Base-by-base conservation (phyloP, 495 filamentous ascomycete genomes). In the Aspergillus taichungensis region DNA sequence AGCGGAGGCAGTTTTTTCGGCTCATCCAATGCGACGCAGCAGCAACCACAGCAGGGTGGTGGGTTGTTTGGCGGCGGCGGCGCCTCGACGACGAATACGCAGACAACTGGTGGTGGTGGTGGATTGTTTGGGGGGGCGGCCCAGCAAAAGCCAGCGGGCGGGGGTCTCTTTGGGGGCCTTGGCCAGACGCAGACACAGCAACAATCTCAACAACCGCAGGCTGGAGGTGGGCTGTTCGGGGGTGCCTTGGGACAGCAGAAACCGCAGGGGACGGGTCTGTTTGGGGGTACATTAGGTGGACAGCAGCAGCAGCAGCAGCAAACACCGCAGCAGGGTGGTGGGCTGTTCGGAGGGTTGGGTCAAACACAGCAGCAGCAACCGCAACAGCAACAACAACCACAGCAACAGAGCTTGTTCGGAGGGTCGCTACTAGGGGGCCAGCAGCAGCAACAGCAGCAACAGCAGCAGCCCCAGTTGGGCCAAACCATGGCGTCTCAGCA, bases 241-340 rank as follows among this genome's bases (percentile, higher is more conserved):
- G n/a, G 27, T 9, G 18, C 11, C 41, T 34, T 37, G 33, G 27
- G 32, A 27, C 42, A 65, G 49, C 68, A 70, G 42, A 70, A 74
- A 51, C 71, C 69, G 34, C 61, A 61, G 24, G 53, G 51, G 11
- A 51, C 18, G 18, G 18, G 54, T 42, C 13, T 62, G 12, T 65
- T 66, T 34, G 42, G 65, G 59, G 31, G 51, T 39, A 2, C 27
- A 18, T 34, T 37, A 40, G 45, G 47, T 32, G 61, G 56, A 43
- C 63, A 66, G 45, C 54, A 64, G 24, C 71, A 68, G 50, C 54
- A 55, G 38, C 60, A 66, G 29, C 66, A 69, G 38, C 38, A 31
- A 31, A 18, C 40, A 27, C 37, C 37, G 36, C 45, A 44, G 13
- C 42, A 44, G 5, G 52, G 50, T 30, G 45, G 45, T 35, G 37